Percentiles rank a stretch among this genome's conserved stretches.
These are phyloP conservation scores for Ascoidea tarda DNA, from an alignment of 805 yeast species.

Conservation along the genomic window DNA sequence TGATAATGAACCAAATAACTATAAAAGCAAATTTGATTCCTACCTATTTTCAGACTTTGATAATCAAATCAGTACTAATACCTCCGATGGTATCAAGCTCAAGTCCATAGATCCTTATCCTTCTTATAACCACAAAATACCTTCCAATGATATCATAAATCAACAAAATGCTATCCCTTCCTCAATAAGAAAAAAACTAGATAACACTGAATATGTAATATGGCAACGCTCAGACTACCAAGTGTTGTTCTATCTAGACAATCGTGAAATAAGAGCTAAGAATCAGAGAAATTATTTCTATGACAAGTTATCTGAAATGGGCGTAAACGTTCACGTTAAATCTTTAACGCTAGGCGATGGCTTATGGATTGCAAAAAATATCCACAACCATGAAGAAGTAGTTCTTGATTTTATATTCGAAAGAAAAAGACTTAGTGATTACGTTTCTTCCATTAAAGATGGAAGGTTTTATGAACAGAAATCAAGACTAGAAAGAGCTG, in stretches of 20 bases:
- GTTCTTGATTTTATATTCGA: conserved; percentile 78
- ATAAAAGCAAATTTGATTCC: not conserved
- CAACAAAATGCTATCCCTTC: not conserved
- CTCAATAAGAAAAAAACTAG: conserved; percentile 12
- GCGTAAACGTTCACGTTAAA: conserved; percentile 35
- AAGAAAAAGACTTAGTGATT: conserved; percentile 79
- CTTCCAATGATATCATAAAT: not conserved
- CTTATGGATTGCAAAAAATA: conserved; percentile 73
- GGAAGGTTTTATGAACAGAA: conserved; percentile 88
- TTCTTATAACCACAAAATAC: not conserved
- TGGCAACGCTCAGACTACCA: conserved; percentile 57
- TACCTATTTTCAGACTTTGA: not conserved
- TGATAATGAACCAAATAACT: not conserved
- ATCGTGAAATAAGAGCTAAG: conserved; percentile 63
- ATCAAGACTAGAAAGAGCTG: conserved; percentile 54
- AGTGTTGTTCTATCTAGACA: conserved; percentile 56
- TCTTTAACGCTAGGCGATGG: conserved; percentile 78
- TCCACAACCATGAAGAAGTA: conserved; percentile 39
- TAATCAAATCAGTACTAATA: not conserved
- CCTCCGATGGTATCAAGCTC: not conserved
- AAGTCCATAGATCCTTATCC: not conserved
- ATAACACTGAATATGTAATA: conserved; percentile 15
- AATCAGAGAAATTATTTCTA: conserved; percentile 60
- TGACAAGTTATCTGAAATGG: conserved; percentile 32
- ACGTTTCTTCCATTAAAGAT: conserved; percentile 69